Evolutionary conservation across 2,329 filamentous ascomycete species (phyloP), one percentile per base, ranked within the genome.

Genomic region (Cladorrhinum sp.): DNA sequence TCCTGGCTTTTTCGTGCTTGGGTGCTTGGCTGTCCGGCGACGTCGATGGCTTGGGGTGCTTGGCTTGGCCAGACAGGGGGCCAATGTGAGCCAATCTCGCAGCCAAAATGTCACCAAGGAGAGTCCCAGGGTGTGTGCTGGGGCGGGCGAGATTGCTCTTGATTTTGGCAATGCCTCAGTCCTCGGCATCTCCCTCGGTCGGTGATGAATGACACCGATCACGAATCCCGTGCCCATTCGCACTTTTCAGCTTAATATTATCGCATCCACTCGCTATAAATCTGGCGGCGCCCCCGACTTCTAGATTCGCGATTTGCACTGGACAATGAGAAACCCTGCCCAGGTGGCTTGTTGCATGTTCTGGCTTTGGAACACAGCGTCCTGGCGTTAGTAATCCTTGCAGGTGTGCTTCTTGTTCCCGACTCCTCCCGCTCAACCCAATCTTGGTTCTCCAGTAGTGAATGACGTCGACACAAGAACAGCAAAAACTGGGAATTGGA

Each of bases 31-130:
- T 36, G 50, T 57, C 49, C 52, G 58, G 61, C 61, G 63, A 60
- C 53, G 53, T 62, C 55, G 59, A 62, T 55, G 63, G 63, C 33
- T 36, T 36, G 33, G n/a, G 33, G 33, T 36, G 30, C 61, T 46
- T 20, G 49, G 49, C 57, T 66, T 55, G 65, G 65, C 60, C 42
- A 39, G 42, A 46, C 55, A 46, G 51, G 59, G 57, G 54, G 54
- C 33, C 36, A 24, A 36, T 46, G 36, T 26, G 39, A 49, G 59
- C 55, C 58, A 39, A 48, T 51, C 52, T 61, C 54, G 54, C 54
- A 57, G 54, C 42, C 16, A 21, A 46, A 46, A 46, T 46, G 42
- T 46, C 42, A 46, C 42, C 42, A 7, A 46, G 42, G 42, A 21
- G 36, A 5, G 42, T 46, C n/a, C 42, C 16, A 18, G 10, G 36